These are phyloP conservation scores for Lactarius quietus DNA, from an alignment of 768 basidiomycete species.

Conservation along the genomic window DNA sequence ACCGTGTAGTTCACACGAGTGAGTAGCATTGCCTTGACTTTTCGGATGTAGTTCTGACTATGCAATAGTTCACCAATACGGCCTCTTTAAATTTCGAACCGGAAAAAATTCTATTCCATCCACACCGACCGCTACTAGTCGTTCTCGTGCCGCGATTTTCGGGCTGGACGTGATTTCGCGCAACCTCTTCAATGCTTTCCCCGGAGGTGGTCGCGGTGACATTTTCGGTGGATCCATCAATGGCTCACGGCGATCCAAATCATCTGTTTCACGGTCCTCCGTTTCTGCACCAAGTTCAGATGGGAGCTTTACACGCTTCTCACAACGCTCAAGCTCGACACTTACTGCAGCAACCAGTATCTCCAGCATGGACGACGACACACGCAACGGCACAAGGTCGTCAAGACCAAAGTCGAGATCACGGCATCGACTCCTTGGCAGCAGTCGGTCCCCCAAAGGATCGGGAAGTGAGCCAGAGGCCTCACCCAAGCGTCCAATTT, in stretches of 20 bases:
- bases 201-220: conserved; percentile 67
- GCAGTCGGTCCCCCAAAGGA: conserved; percentile 41
- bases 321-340: conserved; percentile 66
- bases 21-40: conserved; percentile 31
- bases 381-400: conserved; percentile 41
- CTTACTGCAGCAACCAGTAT: conserved; percentile 59
- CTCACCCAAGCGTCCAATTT: conserved; percentile 21
- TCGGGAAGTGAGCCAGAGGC: conserved; percentile 33
- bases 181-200: conserved; percentile 74
- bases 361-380: conserved; percentile 59
- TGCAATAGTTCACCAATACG: conserved; percentile 74
- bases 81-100: conserved; percentile 84
- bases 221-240: conserved; percentile 72
- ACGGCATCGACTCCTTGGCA: conserved; percentile 44
- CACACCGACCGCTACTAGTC: conserved; percentile 78
- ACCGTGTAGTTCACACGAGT: conserved; percentile 81
- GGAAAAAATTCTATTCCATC: conserved; percentile 73
- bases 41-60: conserved; percentile 15
- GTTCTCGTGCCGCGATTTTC: conserved; percentile 76
- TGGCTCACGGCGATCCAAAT: conserved; percentile 64
- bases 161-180: conserved; percentile 87
- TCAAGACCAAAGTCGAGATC: conserved; percentile 38
- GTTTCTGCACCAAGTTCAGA: conserved; percentile 66
- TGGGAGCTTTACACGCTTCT: conserved; percentile 67
- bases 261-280: conserved; percentile 69